Base-by-base conservation (phyloP, 805 yeast species). In the Starmerella vaccinii region DNA sequence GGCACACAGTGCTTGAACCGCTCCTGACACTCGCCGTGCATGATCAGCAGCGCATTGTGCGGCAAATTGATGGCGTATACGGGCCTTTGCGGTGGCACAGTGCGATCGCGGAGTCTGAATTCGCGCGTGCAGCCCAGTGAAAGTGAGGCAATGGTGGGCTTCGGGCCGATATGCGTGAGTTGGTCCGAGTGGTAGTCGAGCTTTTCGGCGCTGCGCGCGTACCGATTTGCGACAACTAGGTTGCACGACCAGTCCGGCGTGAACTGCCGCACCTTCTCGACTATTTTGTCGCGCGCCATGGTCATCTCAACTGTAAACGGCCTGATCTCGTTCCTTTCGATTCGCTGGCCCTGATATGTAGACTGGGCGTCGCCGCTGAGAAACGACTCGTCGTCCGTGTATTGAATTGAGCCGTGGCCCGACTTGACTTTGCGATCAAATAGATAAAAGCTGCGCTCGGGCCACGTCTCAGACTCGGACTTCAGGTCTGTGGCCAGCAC, bases 21-120 rank as follows among this genome's bases (percentile, higher is more conserved):
- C 56, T 84, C 95, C 61, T 84, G 95, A 54, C 84, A 80, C 0
- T 86, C 87, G 1, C 86, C 82, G 52, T 81, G 79, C 94, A 84
- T 84, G 2, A 84, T 65, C 2, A 84, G 59, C 34, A 84, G 62
- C 8, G 84, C 73, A 59, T 84, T 84, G 62, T 84, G 88, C 0
- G 85, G 82, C 2, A 81, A 60, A n/a, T 79, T 81, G 1, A 81
- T 69, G 26, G 82, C 66, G 61, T 72, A 70, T 22, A 77, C 61
- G 3, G 66, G 67, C 18, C 56, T 38, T 19, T 35, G 44, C 2
- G 54, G 58, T 3, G 55, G 52, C 16, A 47, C 52, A 2, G 30
- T 24, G 12, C 59, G 56, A 48, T 30, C 56, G 49, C 81, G 66
- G 5, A 83, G 62, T 35, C 87, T 63, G 59, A 84, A 85, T 53